These are phyloP conservation scores for Aspergillus bertholletiae DNA, from an alignment of 495 filamentous ascomycete genomes.

Conservation along the genomic window DNA sequence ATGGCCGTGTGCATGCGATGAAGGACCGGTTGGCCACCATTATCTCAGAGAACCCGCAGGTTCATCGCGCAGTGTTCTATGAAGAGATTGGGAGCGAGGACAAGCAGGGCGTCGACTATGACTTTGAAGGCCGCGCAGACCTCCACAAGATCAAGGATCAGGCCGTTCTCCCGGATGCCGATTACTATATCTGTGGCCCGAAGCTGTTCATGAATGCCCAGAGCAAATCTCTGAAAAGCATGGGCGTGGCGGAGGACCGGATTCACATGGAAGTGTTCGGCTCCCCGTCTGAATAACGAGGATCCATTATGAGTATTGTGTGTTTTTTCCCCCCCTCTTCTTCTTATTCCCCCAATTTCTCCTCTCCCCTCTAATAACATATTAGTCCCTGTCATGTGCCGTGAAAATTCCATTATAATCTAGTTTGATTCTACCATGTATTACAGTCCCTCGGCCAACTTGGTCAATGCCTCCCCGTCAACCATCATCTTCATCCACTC, in stretches of 20 bases:
- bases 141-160: slow-evolving; percentile 42
- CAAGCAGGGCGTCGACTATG: slow-evolving; percentile 46
- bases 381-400: neutral
- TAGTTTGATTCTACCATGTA: neutral
- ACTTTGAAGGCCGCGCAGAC: slow-evolving; percentile 47
- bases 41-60: slow-evolving; percentile 15
- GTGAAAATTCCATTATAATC: neutral
- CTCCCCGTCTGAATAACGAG: slow-evolving; percentile 8
- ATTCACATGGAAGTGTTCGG: slow-evolving; percentile 59
- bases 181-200: slow-evolving; percentile 64
- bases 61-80: slow-evolving; percentile 14
- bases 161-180: slow-evolving; percentile 40
- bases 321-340: too few species aligned
- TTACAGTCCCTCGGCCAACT: slow-evolving; percentile 42
- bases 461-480: slow-evolving; percentile 64
- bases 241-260: slow-evolving; percentile 45
- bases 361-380: too few species aligned
- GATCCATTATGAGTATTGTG: too few species aligned
- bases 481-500: slow-evolving; percentile 94
- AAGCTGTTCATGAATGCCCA: slow-evolving; percentile 55
- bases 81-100: slow-evolving; percentile 29
- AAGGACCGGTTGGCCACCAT: slow-evolving; percentile 39
- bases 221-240: slow-evolving; percentile 33
- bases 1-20: slow-evolving; percentile 46
- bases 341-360: too few species aligned